phyloP scores from a whole-genome alignment of 2,329 filamentous ascomycete species.

The Alternaria viburni region DNA sequence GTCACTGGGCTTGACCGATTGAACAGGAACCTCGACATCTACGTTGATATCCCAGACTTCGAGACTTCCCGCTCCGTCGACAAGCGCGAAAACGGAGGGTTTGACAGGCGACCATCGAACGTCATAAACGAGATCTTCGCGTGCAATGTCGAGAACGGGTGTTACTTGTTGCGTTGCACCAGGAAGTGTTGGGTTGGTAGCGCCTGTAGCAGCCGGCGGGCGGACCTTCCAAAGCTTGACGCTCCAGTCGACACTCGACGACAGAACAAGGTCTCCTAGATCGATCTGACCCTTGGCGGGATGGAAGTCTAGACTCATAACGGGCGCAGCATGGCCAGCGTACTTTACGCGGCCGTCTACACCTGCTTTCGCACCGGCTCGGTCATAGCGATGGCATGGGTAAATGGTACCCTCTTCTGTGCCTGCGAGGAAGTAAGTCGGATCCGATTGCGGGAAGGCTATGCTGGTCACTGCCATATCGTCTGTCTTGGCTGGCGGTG shows the following conservation, averaged over 20 bases:
- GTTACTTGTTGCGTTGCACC: constrained; percentile 60
- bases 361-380: constrained; percentile 94
- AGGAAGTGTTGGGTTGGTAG: constrained; percentile 50
- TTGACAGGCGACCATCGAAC: constrained; percentile 94
- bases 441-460: constrained; percentile 92
- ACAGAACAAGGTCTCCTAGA: constrained; percentile 89
- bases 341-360: constrained; percentile 90
- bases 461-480: constrained; percentile 94
- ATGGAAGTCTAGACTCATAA: constrained; percentile 96
- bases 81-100: constrained; percentile 91
- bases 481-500: constrained; percentile 80
- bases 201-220: constrained; percentile 71
- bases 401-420: constrained; percentile 97
- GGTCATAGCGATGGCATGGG: constrained; percentile 95
- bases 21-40: constrained; percentile 90
- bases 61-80: constrained; percentile 89
- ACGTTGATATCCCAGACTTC: constrained; percentile 96
- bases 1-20: constrained; percentile 75
- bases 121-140: constrained; percentile 97
- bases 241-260: constrained; percentile 94
- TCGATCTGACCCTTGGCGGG: constrained; percentile 91
- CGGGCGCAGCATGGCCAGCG: constrained; percentile 86
- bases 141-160: constrained; percentile 86
- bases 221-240: constrained; percentile 97
- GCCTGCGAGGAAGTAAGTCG: constrained; percentile 95